Base-by-base conservation (phyloP, 2,329 filamentous ascomycete genomes). In the Penicillium sp. region DNA sequence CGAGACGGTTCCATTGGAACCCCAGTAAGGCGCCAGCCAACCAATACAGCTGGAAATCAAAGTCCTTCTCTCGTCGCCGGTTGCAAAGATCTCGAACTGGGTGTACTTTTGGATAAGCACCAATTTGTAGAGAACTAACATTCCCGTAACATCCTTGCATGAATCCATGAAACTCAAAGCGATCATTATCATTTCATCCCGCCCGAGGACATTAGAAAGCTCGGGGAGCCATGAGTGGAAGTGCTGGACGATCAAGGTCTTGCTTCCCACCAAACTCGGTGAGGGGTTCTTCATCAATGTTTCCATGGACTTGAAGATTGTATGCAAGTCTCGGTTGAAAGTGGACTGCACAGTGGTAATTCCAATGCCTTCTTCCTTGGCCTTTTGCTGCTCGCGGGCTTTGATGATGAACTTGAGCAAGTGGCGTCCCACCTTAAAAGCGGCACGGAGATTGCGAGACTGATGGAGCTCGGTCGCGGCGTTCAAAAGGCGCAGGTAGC, bases 141-240 rank as follows among this genome's bases (percentile, higher is more conserved):
- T 96, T 51, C 94, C 93, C 69, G 92, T 93, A 44, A 95, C 92
- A 26, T 85, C 78, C 2, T 85, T 84, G 74, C 92, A 96, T 1
- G 94, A 90, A 67, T 96, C 91, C 77, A 97, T 87, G 66, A 97
- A 95, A 72, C 93, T 90, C 56, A 95, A 89, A 38, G 92, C 90
- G 58, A 96, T 88, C 64, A 95, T 88, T 47, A 96, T 77, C 42
- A 96, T 93, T 69, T 97, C 93, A 63, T 91, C 87, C 0, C 87
- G 85, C 4, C 82, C 83, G 66, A 97, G 80, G 34, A 94, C 79
- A 1, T 86, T 85, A 0, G 84, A 80, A 9, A 99, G 83, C 68
- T 97, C 93, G 0, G 94, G 93, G n/a, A 99, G 78, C 94, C 94
- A 99, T 0, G 89, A 89, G 68, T 97, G 93, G 70, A 97, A 95